Conservation (phyloP, 495 filamentous ascomycete genomes). For the Podospora tetraspora region DNA sequence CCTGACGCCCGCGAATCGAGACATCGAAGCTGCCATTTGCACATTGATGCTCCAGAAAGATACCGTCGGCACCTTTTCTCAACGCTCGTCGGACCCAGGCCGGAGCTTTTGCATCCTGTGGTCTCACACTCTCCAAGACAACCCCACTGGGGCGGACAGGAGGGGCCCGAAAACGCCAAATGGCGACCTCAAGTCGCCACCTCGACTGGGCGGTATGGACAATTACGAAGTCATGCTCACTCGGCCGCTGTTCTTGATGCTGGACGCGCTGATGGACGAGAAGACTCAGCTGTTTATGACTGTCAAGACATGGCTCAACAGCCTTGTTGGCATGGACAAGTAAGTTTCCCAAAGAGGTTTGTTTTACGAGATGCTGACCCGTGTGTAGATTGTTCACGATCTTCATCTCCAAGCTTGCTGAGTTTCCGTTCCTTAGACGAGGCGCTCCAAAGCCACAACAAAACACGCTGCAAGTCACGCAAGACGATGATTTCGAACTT, state of each 20-base stretch:
- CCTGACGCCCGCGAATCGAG: slow-evolving; percentile 42
- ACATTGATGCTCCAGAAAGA: slow-evolving; percentile 60
- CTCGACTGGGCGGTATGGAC: slow-evolving; percentile 46
- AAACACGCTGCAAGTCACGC: slow-evolving; percentile 21
- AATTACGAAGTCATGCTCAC: slow-evolving; percentile 68
- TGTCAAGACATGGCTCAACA: slow-evolving; percentile 77
- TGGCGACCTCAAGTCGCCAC: slow-evolving; percentile 43
- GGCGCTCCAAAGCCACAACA: slow-evolving; percentile 11
- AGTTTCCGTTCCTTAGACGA: slow-evolving; percentile 49
- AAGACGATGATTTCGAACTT: slow-evolving; percentile 65
- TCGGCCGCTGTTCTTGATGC: slow-evolving; percentile 72
- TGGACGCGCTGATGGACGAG: slow-evolving; percentile 73
- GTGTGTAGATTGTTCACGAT: slow-evolving; percentile 47
- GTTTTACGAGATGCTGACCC: slow-evolving; percentile 8
- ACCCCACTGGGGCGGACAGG: slow-evolving; percentile 39
- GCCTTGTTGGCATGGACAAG: slow-evolving; percentile 61
- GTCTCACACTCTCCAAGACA: slow-evolving; percentile 71
- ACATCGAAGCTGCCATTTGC: slow-evolving; percentile 76
- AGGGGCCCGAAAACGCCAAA: slow-evolving; percentile 45
- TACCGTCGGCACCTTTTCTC: slow-evolving; percentile 46
- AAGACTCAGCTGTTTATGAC: slow-evolving; percentile 68
- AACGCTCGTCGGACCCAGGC: slow-evolving; percentile 50
- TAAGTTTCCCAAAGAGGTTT: slow-evolving; percentile 25
- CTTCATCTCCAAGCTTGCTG: slow-evolving; percentile 51
- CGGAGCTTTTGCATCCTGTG: slow-evolving; percentile 68